phyloP scores from a whole-genome alignment of 2,329 filamentous ascomycete genomes.

The Xylariales sp. region DNA sequence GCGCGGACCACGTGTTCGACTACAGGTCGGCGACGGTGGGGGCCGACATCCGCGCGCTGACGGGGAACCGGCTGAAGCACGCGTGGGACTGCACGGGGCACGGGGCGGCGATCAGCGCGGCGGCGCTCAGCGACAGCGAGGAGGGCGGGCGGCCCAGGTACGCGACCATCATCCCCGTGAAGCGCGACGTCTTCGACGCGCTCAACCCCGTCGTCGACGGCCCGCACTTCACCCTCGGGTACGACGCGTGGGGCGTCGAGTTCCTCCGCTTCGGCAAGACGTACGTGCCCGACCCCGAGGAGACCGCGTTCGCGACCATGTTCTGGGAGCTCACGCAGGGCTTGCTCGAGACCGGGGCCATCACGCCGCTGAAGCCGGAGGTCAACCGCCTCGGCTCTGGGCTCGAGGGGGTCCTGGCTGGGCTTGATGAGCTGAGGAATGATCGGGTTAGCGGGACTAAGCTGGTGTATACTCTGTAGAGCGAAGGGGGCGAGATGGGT shows the following conservation, averaged over 20 bases:
- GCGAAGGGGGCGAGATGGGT: background rate
- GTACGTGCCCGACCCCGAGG: slow-evolving; percentile 43
- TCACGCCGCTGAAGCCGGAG: slow-evolving; percentile 52
- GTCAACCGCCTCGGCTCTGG: slow-evolving; percentile 49
- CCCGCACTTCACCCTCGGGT: slow-evolving; percentile 52
- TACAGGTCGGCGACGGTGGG: slow-evolving; percentile 45
- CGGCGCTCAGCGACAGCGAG: slow-evolving; percentile 33
- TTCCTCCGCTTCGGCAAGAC: slow-evolving; percentile 51
- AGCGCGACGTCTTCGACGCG: slow-evolving; percentile 27
- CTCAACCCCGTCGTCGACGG: slow-evolving; percentile 52
- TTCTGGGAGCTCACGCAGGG: slow-evolving; percentile 53
- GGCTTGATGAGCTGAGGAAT: slow-evolving; percentile 50
- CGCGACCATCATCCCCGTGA: slow-evolving; percentile 30
- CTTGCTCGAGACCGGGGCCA: slow-evolving; percentile 52
- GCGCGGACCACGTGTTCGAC: slow-evolving; percentile 51
- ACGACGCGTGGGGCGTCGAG: slow-evolving; percentile 55
- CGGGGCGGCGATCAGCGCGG: slow-evolving; percentile 35
- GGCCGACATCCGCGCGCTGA: slow-evolving; percentile 42
- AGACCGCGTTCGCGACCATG: slow-evolving; percentile 40
- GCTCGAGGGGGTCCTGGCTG: slow-evolving; percentile 52
- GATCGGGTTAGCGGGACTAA: slow-evolving; percentile 57
- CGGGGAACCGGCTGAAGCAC: slow-evolving; percentile 38
- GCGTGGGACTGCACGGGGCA: slow-evolving; percentile 54
- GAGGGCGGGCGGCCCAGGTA: slow-evolving; percentile 28
- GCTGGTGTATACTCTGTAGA: slow-evolving; percentile 57